These are phyloP conservation scores for Cercospora zeae-maydis DNA, from an alignment of 2,329 filamentous ascomycete genomes.

Conservation along the genomic window DNA sequence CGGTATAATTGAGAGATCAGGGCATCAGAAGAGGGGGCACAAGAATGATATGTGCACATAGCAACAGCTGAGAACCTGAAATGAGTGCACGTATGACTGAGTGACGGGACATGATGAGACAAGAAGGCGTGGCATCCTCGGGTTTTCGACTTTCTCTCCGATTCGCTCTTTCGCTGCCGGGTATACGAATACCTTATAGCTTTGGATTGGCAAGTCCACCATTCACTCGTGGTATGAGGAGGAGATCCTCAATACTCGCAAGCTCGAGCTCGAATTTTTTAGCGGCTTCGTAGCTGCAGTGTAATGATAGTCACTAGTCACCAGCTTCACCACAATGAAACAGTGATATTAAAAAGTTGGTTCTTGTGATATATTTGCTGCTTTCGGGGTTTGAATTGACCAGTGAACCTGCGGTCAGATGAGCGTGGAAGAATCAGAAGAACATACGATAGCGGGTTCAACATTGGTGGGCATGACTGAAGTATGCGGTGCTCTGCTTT, in stretches of 20 bases:
- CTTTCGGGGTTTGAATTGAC: not conserved
- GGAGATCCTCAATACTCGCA: not conserved
- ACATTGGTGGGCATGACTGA: not conserved
- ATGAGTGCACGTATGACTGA: not conserved
- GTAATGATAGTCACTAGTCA: not conserved
- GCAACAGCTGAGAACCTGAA: not conserved
- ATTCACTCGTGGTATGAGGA: not conserved
- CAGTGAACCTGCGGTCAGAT: not conserved
- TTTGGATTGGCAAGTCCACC: not conserved
- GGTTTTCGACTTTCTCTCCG: not conserved
- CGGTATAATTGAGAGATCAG: conserved; percentile 25
- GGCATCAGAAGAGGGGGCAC: not conserved
- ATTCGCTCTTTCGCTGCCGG: not conserved
- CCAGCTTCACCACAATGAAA: not conserved
- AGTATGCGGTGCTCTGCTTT: not conserved
- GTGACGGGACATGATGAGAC: not conserved
- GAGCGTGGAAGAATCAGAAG: not conserved
- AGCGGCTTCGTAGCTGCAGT: not conserved
- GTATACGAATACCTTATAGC: not conserved
- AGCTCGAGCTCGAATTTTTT: not conserved
- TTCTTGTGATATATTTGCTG: not conserved
- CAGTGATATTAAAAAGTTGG: not conserved
- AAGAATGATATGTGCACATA: not conserved
- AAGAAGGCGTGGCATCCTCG: not conserved
- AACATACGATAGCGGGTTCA: too few species aligned